A percentile compares a stretch with the other conserved stretches of the same genome.
Conservation (phyloP, 2,329 filamentous ascomycete genomes). For the Coniella vitis region DNA sequence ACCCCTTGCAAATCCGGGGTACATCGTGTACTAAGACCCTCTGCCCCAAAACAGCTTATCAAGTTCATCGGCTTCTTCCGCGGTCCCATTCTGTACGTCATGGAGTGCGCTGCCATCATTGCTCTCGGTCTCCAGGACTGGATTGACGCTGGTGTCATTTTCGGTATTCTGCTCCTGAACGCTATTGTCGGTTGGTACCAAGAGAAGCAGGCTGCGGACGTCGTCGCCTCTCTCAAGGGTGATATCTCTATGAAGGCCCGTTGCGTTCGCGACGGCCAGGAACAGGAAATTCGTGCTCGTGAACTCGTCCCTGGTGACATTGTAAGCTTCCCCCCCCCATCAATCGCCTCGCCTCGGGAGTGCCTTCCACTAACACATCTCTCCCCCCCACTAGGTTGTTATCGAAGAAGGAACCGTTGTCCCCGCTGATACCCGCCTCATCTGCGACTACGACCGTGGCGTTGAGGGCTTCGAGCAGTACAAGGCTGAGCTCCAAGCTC, state of each 20-base stretch:
- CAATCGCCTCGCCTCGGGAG: no score
- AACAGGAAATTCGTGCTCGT: constrained; percentile 64
- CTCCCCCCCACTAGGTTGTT: constrained; percentile 41
- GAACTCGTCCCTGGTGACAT: constrained; percentile 73
- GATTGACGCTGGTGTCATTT: constrained; percentile 73
- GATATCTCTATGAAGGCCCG: constrained; percentile 70
- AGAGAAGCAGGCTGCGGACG: constrained; percentile 73
- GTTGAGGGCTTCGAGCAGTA: constrained; percentile 44
- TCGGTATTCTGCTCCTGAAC: constrained; percentile 68
- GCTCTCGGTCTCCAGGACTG: constrained; percentile 69
- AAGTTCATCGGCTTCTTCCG: constrained; percentile 72
- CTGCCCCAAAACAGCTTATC: constrained; percentile 39
- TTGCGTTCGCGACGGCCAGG: constrained; percentile 60
- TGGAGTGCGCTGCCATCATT: constrained; percentile 69
- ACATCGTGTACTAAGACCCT: neutral
- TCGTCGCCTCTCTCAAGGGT: constrained; percentile 67
- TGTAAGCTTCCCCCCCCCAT: constrained; percentile 37
- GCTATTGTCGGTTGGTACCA: constrained; percentile 74
- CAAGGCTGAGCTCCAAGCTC: constrained; percentile 54
- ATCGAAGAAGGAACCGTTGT: constrained; percentile 67
- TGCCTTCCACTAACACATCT: neutral
- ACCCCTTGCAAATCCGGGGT: no score
- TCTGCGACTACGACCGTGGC: constrained; percentile 60
- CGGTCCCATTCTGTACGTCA: constrained; percentile 72
- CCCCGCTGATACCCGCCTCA: constrained; percentile 63